Conservation (phyloP, 768 basidiomycete species). For the Tephrocybe sp. region DNA sequence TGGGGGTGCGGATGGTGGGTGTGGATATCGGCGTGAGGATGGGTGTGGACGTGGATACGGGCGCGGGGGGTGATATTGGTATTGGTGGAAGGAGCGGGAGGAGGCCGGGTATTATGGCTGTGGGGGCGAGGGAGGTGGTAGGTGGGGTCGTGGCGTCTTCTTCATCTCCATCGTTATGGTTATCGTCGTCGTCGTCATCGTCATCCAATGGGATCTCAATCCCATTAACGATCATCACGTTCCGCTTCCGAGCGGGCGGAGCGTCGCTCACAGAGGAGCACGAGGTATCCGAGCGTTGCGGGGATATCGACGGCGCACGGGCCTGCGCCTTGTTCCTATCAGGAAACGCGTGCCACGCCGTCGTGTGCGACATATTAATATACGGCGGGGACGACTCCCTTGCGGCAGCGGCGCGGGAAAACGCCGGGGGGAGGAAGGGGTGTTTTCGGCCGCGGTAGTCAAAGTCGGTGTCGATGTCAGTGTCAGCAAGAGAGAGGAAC, state of each 20-base stretch:
- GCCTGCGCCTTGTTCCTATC: background rate
- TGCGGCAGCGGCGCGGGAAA: background rate
- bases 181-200: slow-evolving; percentile 15
- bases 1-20: slow-evolving; percentile 2
- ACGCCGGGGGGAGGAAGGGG: background rate
- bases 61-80: background rate
- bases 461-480: slow-evolving; percentile 1
- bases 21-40: background rate
- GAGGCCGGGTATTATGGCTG: background rate
- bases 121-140: background rate
- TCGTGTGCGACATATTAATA: background rate
- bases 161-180: too few species aligned
- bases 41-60: background rate
- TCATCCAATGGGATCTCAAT: slow-evolving; percentile 18
- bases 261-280: background rate
- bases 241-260: background rate
- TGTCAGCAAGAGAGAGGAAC: slow-evolving; percentile 25
- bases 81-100: background rate
- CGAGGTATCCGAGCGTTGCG: slow-evolving; percentile 9
- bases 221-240: slow-evolving; percentile 13
- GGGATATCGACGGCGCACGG: slow-evolving; percentile 3
- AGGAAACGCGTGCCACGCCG: slow-evolving; percentile 11
- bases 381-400: background rate
- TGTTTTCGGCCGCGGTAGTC: background rate
- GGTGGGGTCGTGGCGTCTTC: background rate